Evolutionary conservation across 208 protist genomes (phyloP), one percentile per base, ranked within the genome.

Genomic region (Crithidia bombi): DNA sequence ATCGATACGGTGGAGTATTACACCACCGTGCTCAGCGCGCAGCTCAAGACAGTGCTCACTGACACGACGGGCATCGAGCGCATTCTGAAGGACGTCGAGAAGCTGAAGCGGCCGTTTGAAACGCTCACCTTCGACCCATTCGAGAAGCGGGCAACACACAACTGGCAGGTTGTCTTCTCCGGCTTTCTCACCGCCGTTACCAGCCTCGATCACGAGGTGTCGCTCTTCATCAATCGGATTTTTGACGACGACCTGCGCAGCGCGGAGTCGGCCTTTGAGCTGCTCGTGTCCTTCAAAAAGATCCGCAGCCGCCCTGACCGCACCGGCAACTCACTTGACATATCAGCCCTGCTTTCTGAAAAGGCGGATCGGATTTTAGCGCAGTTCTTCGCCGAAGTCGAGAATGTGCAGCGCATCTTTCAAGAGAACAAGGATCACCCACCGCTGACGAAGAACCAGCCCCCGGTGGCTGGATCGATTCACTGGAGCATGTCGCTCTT

Each of bases 401-500:
- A 98, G 54, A 83, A 89, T 35, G 93, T 98, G 21, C 82, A 96
- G 50, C 56, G 64, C 52, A 96, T 99, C 36, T 99, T 99, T 75
- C 33, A 92, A 3, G 68, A 87, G 36, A 75, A 98, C 59, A 63
- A 87, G 21, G 79, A 92, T 30, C 73, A 84, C 63, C 98, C 98
- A 25, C 98, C 98, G 30, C 77, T 97, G 9, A 94, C 94, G 10
- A 98, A 98, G 76, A 99, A 99, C 78, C 94, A 99, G 77, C 98
- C 98, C 17, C 95, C 95, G 15, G 84, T 99, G n/a, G 95, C 98
- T 5, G 98, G 98, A 25, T 75, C 96, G 30, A 98, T 99, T 58
- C 93, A 98, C 79, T 99, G 98, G 98, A 97, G 96, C 56, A 93
- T 95, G 50, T 98, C 95, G 12, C 89, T 99, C 49, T 99, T 99